Evolutionary conservation across 352 stramenopile species (phyloP).

Genomic region (Lagenidium giganteum): DNA sequence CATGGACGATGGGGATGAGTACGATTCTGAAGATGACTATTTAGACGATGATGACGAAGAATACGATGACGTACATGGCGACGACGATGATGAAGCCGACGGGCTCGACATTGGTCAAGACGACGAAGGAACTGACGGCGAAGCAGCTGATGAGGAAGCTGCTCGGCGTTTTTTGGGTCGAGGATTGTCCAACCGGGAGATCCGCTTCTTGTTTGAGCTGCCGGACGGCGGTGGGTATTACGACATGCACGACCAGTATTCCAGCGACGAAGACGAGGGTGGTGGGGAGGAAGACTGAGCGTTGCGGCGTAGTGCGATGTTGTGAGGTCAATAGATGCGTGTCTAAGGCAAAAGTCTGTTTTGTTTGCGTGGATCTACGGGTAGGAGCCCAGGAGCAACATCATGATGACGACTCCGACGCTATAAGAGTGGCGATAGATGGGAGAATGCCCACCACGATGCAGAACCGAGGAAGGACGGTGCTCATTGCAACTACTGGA

Average conservation of each 20-base stretch:
- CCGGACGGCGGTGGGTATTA: constrained; percentile 67
- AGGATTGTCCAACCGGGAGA: constrained; percentile 43
- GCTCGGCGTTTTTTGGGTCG: constrained; percentile 13
- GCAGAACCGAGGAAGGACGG: too few relatives aligned
- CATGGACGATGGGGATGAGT: constrained; percentile 39
- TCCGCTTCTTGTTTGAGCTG: constrained; percentile 69
- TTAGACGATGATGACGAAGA: constrained; percentile 27
- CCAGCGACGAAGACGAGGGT: constrained; percentile 68
- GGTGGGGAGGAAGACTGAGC: constrained; percentile 39
- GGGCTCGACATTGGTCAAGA: constrained; percentile 23
- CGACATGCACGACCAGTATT: constrained; percentile 70
- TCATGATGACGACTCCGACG: too few relatives aligned
- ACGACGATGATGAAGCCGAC: constrained; percentile 29
- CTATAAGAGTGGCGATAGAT: too few relatives aligned
- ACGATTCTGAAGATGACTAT: constrained; percentile 32
- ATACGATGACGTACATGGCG: constrained; percentile 21
- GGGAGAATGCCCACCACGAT: too few relatives aligned
- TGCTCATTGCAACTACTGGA: too few relatives aligned
- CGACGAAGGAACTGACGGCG: constrained; percentile 17
- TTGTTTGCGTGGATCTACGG: too few relatives aligned
- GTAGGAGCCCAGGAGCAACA: too few relatives aligned
- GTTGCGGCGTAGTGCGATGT: not conserved
- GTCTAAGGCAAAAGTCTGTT: too few relatives aligned
- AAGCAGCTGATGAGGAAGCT: constrained; percentile 15
- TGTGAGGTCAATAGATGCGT: not conserved